Percentiles rank a stretch among this genome's conserved stretches.
These are phyloP conservation scores for Prunella vulgaris DNA, from an alignment of 257 asterid species.

Conservation along the genomic window DNA sequence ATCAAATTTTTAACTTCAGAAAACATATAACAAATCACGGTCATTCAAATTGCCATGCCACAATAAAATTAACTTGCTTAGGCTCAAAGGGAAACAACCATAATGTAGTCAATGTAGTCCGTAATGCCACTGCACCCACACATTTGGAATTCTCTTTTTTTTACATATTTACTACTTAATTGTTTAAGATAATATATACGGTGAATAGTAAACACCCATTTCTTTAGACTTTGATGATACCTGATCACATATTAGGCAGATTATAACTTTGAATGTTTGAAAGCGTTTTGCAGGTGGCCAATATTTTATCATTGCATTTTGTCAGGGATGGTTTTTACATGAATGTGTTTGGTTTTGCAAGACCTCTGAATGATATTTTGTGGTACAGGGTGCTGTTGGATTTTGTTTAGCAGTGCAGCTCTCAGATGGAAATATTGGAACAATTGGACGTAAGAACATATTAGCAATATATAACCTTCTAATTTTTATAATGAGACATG, in stretches of 20 bases:
- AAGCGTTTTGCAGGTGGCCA: slow-evolving; percentile 4
- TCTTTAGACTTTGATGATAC: neutral
- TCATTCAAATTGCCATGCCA: neutral
- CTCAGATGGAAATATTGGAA: slow-evolving; percentile 49
- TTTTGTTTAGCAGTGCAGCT: slow-evolving; percentile 81
- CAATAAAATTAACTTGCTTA: neutral
- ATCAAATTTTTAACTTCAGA: neutral
- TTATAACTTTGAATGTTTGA: neutral
- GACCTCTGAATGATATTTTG: slow-evolving; percentile 23
- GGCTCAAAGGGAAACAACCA: neutral
- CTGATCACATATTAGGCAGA: neutral
- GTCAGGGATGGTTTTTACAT: slow-evolving; percentile 1
- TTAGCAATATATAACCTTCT: slow-evolving; percentile 13
- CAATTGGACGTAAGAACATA: slow-evolving; percentile 75
- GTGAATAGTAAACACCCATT: neutral
- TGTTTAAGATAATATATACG: neutral
- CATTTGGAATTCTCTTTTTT: no score
- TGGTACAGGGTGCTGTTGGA: slow-evolving; percentile 78
- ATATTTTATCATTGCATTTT: slow-evolving; percentile 6
- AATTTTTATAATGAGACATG: neutral
- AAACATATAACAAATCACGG: neutral
- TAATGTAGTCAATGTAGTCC: slow-evolving; percentile 5
- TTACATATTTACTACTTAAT: no score
- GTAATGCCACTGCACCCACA: neutral
- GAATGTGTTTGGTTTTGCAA: neutral